A percentile compares a stretch with the other conserved stretches of the same genome.
Conservation (phyloP, 495 filamentous ascomycete genomes). For the Xylaria grammica region DNA sequence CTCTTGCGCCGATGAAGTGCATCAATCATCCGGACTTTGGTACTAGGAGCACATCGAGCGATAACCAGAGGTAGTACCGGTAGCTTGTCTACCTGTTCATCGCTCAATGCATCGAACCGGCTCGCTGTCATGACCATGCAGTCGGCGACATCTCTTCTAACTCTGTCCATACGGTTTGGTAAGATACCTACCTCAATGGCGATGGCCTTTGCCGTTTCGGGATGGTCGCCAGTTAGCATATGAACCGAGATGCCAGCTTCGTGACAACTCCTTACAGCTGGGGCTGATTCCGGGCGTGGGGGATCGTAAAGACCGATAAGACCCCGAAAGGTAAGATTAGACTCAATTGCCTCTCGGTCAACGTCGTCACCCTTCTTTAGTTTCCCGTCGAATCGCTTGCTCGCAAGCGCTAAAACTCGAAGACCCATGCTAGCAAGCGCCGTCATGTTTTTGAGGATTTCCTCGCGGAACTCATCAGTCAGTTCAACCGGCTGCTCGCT, state of each 20-base stretch:
- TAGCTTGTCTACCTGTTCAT: conserved; percentile 64
- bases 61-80: conserved; percentile 70
- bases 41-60: conserved; percentile 70
- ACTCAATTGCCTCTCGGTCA: conserved; percentile 61
- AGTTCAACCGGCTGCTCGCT: conserved; percentile 41
- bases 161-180: conserved; percentile 54
- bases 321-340: conserved; percentile 60
- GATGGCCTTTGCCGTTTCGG: conserved; percentile 68
- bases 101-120: conserved; percentile 65
- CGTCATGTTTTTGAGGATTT: conserved; percentile 69
- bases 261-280: conserved; percentile 65
- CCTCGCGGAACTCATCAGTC: conserved; percentile 46
- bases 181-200: conserved; percentile 71
- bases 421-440: conserved; percentile 67
- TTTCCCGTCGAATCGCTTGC: conserved; percentile 44
- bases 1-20: conserved; percentile 67
- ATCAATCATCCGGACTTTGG: conserved; percentile 74
- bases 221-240: conserved; percentile 76
- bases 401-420: conserved; percentile 67
- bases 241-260: conserved; percentile 74
- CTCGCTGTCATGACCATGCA: conserved; percentile 70
- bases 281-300: conserved; percentile 53
- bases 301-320: conserved; percentile 67
- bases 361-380: conserved; percentile 46
- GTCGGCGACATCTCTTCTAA: conserved; percentile 62